These are phyloP conservation scores for Dryas octopetala DNA, from an alignment of 306 rosid genomes.

Conservation along the genomic window DNA sequence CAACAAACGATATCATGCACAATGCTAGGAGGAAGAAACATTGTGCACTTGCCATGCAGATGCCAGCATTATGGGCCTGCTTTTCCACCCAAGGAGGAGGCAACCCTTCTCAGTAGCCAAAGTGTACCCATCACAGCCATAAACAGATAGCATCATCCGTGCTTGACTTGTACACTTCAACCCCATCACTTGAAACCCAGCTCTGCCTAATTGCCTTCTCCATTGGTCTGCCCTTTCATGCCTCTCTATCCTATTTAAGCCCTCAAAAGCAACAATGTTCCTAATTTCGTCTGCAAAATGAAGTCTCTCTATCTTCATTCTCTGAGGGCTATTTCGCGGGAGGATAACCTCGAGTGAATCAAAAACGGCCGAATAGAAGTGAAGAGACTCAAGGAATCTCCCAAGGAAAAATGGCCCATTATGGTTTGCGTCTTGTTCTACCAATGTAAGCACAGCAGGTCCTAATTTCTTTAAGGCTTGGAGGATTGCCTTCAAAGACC, in stretches of 20 bases:
- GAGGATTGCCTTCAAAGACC: slow-evolving; percentile 59
- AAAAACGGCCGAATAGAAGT: slow-evolving; percentile 79
- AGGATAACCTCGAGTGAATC: slow-evolving; percentile 69
- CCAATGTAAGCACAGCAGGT: slow-evolving; percentile 51
- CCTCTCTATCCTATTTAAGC: slow-evolving; percentile 60
- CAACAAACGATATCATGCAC: background rate
- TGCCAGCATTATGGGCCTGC: slow-evolving; percentile 66
- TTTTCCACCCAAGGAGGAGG: slow-evolving; percentile 81
- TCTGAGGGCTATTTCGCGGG: slow-evolving; percentile 48
- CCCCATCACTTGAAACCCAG: slow-evolving; percentile 69
- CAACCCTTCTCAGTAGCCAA: slow-evolving; percentile 59
- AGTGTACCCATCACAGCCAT: slow-evolving; percentile 73
- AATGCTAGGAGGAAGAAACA: slow-evolving; percentile 21
- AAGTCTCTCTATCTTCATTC: slow-evolving; percentile 62
- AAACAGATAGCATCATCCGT: slow-evolving; percentile 68
- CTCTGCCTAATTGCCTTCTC: slow-evolving; percentile 70
- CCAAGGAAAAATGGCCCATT: slow-evolving; percentile 84
- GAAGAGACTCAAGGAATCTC: slow-evolving; percentile 69
- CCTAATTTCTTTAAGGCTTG: slow-evolving; percentile 63
- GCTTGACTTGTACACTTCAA: slow-evolving; percentile 65
- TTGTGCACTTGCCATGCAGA: slow-evolving; percentile 72
- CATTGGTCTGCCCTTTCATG: slow-evolving; percentile 71
- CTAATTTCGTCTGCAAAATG: slow-evolving; percentile 59
- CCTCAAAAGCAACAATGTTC: slow-evolving; percentile 61
- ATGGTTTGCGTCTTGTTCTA: slow-evolving; percentile 85